Conservation (phyloP, 495 filamentous ascomycete species). For the Aspergillus mulundensis region DNA sequence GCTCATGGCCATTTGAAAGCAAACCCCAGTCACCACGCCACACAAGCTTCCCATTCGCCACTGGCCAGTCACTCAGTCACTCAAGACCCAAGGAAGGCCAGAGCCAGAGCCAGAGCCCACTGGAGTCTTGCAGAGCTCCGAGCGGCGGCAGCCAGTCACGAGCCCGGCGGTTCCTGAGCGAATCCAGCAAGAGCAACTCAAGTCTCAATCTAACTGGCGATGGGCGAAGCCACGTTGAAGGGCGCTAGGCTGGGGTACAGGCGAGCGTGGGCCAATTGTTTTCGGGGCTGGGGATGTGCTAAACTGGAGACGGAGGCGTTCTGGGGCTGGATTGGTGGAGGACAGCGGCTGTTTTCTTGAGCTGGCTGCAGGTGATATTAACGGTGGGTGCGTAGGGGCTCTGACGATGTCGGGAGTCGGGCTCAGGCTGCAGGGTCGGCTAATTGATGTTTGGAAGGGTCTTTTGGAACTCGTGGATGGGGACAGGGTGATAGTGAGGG, state of each 20-base stretch:
- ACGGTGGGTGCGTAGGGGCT: neutral
- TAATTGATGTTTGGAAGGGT: neutral
- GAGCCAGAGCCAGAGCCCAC: neutral
- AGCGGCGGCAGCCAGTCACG: conserved; percentile 11
- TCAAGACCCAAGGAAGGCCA: too few species aligned
- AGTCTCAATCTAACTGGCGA: conserved; percentile 16
- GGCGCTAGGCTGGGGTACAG: conserved; percentile 12
- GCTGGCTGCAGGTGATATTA: conserved; percentile 10
- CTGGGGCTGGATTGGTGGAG: conserved; percentile 16
- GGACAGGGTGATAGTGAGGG: neutral
- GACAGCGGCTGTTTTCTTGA: conserved; percentile 15
- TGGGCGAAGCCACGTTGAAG: conserved; percentile 20
- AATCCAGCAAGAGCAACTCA: conserved; percentile 12
- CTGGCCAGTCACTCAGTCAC: neutral
- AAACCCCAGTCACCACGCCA: too few species aligned
- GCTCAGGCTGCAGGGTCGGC: neutral
- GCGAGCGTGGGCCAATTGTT: conserved; percentile 11
- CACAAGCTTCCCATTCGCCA: conserved; percentile 1
- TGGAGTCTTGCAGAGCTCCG: neutral
- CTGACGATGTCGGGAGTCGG: neutral
- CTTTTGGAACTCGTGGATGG: neutral
- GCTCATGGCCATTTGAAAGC: too few species aligned
- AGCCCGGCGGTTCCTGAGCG: conserved; percentile 14
- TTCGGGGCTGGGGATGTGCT: neutral
- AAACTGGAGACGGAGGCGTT: conserved; percentile 4